Conservation (phyloP, 1,284 basidiomycete genomes). For the Cryptococcus sp. region DNA sequence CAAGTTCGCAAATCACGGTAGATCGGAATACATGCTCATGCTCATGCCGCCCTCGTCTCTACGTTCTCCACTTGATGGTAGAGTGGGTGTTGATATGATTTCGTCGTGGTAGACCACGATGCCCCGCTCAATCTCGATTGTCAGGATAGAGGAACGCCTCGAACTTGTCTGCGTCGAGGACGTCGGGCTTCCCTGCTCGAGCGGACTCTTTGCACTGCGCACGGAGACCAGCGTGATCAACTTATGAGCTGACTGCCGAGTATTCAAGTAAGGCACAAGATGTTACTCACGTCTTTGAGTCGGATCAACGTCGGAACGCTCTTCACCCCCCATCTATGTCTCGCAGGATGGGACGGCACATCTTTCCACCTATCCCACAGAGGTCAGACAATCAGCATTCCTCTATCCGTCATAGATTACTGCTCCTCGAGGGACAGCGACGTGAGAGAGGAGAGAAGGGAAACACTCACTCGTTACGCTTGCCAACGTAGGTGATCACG, state of each 20-base stretch:
- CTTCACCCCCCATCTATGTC: constrained; percentile 17
- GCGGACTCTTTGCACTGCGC: constrained; percentile 10
- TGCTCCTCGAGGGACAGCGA: background rate
- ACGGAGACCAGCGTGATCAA: background rate
- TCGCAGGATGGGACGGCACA: constrained; percentile 18
- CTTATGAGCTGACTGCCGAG: background rate
- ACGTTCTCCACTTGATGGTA: no score
- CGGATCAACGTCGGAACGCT: constrained; percentile 21
- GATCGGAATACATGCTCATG: no score
- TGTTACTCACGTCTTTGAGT: constrained; percentile 13
- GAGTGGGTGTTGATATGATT: no score
- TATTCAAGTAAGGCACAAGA: background rate
- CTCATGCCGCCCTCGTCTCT: no score
- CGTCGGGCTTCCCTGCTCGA: constrained; percentile 10
- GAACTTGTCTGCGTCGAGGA: constrained; percentile 10
- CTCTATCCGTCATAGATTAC: no score
- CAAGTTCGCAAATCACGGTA: no score
- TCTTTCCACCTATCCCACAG: constrained; percentile 17
- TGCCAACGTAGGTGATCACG: constrained; percentile 20
- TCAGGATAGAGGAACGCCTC: constrained; percentile 8
- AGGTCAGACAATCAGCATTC: background rate
- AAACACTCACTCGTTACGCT: constrained; percentile 14
- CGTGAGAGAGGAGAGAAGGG: background rate
- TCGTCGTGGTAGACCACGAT: no score
- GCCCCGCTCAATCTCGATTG: no score